Evolutionary conservation across 352 stramenopile genomes (phyloP), one percentile per base, ranked within the genome.

Genomic region (Phytophthora crassamura): DNA sequence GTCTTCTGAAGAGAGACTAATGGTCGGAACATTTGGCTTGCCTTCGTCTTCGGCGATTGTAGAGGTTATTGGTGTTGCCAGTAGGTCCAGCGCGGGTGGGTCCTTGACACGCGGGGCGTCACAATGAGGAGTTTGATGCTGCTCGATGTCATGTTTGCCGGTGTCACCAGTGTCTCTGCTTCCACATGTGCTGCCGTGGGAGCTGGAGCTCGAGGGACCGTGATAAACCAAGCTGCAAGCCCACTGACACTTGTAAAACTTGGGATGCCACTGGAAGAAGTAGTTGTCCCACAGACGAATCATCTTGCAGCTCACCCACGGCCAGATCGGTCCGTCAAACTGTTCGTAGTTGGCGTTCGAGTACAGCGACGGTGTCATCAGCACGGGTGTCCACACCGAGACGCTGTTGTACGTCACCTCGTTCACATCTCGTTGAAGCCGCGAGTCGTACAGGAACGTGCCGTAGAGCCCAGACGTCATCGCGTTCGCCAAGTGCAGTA

Each of bases 201-300:
- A 57, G 15, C 57, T 63, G 9, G 60, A 57, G 15, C 57, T 63
- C 7, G 70, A 69, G 30, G 61, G 60, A 4, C 56, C 64, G 34
- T 77, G 66, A 36, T 81, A 75, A 10, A 77, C 50, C 51, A 88
- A 78, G 52, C 68, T 89, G 41, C 79, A 82, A 1, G 84, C 78
- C 83, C 85, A 93, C 28, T 85, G 78, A 52, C 83, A 91, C 33
- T 89, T 88, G 64, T 88, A 80, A 66, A 86, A 94, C 67, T 92
- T 91, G 7, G 86, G 84, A 51, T 94, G 86, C 82, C 83, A 93
- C 55, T 95, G 88, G 54, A 95, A 90, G 49, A 93, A 95, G 49
- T 94, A 95, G 34, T 77, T 73, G 7, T 93, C 84, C 88, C 88
- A 95, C 7, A 95, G 43, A 35, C 73, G 75, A 58, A 95, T 78